phyloP scores from a whole-genome alignment of 208 protist genomes.

The Crithidia expoeki region DNA sequence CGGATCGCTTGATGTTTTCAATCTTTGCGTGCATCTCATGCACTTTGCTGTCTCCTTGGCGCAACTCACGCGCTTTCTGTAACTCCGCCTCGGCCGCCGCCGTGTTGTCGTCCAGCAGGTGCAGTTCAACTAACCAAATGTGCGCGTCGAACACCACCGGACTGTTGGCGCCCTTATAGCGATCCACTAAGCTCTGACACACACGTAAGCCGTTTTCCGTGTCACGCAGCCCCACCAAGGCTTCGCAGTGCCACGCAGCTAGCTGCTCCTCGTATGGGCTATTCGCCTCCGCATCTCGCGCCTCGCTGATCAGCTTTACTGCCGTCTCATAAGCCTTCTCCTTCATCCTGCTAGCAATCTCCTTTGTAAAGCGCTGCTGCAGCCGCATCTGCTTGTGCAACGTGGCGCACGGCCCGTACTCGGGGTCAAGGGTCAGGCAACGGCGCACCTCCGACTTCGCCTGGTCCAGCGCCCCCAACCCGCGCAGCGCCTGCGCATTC shows the following conservation, averaged over 20 bases:
- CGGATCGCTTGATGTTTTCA: slow-evolving; percentile 58
- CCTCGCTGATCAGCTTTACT: slow-evolving; percentile 49
- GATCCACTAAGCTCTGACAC: slow-evolving; percentile 52
- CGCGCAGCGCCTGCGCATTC: slow-evolving; percentile 72
- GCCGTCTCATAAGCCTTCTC: slow-evolving; percentile 60
- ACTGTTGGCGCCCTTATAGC: slow-evolving; percentile 44
- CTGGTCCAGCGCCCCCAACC: slow-evolving; percentile 75
- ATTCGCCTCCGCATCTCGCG: slow-evolving; percentile 48
- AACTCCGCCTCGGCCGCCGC: slow-evolving; percentile 56
- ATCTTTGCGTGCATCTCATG: slow-evolving; percentile 49
- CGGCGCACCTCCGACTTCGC: slow-evolving; percentile 65
- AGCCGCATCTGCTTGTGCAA: slow-evolving; percentile 70
- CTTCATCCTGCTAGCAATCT: slow-evolving; percentile 39
- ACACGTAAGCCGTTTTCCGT: slow-evolving; percentile 51
- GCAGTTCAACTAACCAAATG: slow-evolving; percentile 74
- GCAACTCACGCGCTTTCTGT: slow-evolving; percentile 46
- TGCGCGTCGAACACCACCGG: slow-evolving; percentile 48
- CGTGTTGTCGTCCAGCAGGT: slow-evolving; percentile 82
- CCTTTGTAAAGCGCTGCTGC: slow-evolving; percentile 55
- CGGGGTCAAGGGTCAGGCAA: slow-evolving; percentile 87
- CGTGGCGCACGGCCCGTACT: slow-evolving; percentile 73
- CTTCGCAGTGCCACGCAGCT: slow-evolving; percentile 78
- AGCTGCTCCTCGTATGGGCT: slow-evolving; percentile 74
- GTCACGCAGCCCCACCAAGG: slow-evolving; percentile 62
- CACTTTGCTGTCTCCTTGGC: slow-evolving; percentile 38